Evolutionary conservation across 2,329 filamentous ascomycete species (phyloP), one percentile per base, ranked within the genome.

Genomic region (Chaetomiaceae sp.): DNA sequence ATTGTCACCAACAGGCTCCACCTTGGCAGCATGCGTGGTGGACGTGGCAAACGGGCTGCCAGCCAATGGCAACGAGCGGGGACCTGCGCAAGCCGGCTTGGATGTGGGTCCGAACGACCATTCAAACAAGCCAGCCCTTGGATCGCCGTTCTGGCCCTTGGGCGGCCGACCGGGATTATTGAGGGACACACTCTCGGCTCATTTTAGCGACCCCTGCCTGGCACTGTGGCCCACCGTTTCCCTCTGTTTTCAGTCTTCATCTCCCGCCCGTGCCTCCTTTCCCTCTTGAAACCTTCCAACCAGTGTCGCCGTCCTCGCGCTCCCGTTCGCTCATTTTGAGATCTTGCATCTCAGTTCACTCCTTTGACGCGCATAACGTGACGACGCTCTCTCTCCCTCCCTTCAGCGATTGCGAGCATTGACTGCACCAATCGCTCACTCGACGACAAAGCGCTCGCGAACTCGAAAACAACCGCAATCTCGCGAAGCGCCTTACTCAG

Each of bases 311-410:
- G 33, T 53, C 55, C 9, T 9, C 48, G 50, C 49, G 49, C 46
- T 51, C 47, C 44, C 51, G 49, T 52, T 52, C 55, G 47, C 44
- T 57, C 56, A 27, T 56, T 54, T 52, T 36, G 55, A 57, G 56
- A 56, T 57, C 55, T 53, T 42, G 53, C 39, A 56, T 58, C 56
- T 57, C 56, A 43, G 43, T 51, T 49, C 56, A 49, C 54, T 58
- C 56, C 18, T 58, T 58, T 50, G 11, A 36, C 38, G 47, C 46
- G 14, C 38, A 20, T 37, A 45, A 46, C 47, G 47, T 42, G 39
- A 51, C 43, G 46, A 39, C 42, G 24, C 17, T 47, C 42, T 18
- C 45, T 48, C 45, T 48, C 46, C 37, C 34, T 20, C 41, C 27
- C 15, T 32, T n/a, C 15, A 19, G n/a, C 36, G 36, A 47, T 39